Evolutionary conservation across 441 rosid species (phyloP).

Genomic region (Breynia disticha): DNA sequence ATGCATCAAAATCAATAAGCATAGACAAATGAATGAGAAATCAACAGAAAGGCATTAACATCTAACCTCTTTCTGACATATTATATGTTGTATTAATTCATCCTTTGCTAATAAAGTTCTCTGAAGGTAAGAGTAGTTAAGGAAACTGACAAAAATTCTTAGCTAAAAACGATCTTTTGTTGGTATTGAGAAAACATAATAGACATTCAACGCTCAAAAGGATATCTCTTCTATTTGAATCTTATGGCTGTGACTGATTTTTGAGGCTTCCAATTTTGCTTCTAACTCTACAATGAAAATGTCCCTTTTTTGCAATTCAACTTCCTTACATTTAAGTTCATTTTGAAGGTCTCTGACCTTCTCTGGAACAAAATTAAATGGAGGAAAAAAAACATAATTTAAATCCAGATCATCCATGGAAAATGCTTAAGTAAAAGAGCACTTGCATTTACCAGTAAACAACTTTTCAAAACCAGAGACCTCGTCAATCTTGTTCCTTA

Average conservation of each 20-base stretch:
- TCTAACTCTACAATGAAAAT: constrained; percentile 47
- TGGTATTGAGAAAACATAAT: constrained; percentile 4
- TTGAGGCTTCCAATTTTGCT: constrained; percentile 42
- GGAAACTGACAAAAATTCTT: constrained; percentile 21
- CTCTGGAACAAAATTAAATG: constrained; percentile 27
- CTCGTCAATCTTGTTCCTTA: constrained; percentile 55
- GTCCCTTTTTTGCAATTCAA: constrained; percentile 42
- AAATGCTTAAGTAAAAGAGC: constrained; percentile 12
- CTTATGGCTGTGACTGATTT: constrained; percentile 26
- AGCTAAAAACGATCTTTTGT: constrained; percentile 8
- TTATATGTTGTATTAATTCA: constrained; percentile 44
- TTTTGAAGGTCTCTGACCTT: constrained; percentile 44
- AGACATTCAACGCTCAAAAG: constrained; percentile 13
- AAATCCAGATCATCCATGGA: not conserved
- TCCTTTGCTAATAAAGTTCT: constrained; percentile 51
- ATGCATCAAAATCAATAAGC: constrained; percentile 12
- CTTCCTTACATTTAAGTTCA: constrained; percentile 34
- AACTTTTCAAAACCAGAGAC: constrained; percentile 41
- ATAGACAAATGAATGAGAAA: constrained; percentile 10
- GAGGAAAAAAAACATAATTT: not conserved
- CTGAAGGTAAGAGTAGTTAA: constrained; percentile 66
- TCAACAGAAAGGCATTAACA: constrained; percentile 8
- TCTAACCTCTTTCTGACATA: constrained; percentile 60
- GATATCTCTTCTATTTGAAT: constrained; percentile 69
- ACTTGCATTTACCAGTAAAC: constrained; percentile 39